Percentiles rank a stretch among this genome's conserved stretches.
phyloP scores from a whole-genome alignment of 495 filamentous ascomycete species.

The Bacidia gigantensis region DNA sequence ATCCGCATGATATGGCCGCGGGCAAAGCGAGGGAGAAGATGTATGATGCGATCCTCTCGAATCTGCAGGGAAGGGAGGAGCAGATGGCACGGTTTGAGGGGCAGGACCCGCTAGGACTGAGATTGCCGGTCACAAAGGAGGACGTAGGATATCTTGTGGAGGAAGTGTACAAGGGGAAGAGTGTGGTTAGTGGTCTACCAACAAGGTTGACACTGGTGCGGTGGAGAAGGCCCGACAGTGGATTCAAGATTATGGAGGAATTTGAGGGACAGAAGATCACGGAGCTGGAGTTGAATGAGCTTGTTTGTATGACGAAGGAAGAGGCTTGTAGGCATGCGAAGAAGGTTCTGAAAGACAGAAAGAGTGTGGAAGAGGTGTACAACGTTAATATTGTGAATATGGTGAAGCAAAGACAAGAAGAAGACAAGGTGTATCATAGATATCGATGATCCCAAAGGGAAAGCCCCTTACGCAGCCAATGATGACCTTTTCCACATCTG shows the following conservation, averaged over 20 bases:
- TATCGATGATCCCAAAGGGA: conserved; percentile 29
- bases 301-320: conserved; percentile 96
- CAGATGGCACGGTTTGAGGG: conserved; percentile 43
- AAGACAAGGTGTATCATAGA: conserved; percentile 44
- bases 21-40: conserved; percentile 77
- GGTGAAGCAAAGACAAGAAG: conserved; percentile 48
- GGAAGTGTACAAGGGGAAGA: conserved; percentile 75
- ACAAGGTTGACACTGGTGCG: conserved; percentile 63
- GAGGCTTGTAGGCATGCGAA: conserved; percentile 72
- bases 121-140: conserved; percentile 57
- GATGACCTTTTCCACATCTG: too few relatives aligned
- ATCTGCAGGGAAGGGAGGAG: conserved; percentile 63
- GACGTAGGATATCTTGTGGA: conserved; percentile 82
- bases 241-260: conserved; percentile 29
- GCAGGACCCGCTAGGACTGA: conserved; percentile 53
- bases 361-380: conserved; percentile 60
- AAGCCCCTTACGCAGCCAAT: too few relatives aligned
- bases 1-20: conserved; percentile 69
- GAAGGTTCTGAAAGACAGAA: conserved; percentile 58
- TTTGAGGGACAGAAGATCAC: conserved; percentile 57
- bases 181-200: conserved; percentile 64
- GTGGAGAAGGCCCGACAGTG: conserved; percentile 52
- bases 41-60: conserved; percentile 66
- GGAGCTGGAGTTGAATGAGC: conserved; percentile 47
- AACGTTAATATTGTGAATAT: conserved; percentile 43